Evolutionary conservation across 768 basidiomycete genomes (phyloP).

Genomic region (Lentinula sp.): DNA sequence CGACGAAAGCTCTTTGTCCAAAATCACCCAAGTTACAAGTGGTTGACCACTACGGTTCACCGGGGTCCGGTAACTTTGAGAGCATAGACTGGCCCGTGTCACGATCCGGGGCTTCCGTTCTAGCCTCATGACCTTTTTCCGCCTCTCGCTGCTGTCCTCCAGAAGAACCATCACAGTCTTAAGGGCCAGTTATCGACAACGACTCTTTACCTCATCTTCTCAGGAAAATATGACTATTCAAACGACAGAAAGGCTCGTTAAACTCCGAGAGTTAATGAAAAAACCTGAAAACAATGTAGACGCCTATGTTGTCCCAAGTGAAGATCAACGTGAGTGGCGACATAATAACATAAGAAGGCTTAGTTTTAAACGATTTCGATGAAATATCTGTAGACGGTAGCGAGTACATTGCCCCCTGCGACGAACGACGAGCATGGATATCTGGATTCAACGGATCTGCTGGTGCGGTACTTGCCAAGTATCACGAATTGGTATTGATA

Average conservation of each 20-base stretch:
- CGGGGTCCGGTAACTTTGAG: too few relatives aligned
- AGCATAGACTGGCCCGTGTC: too few relatives aligned
- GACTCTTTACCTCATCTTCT: background rate
- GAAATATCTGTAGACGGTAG: constrained; percentile 57
- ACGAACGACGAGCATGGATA: constrained; percentile 81
- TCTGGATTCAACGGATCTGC: constrained; percentile 95
- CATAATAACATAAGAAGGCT: constrained; percentile 1
- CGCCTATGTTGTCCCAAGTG: constrained; percentile 81
- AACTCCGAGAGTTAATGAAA: constrained; percentile 67
- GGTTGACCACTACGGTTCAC: too few relatives aligned
- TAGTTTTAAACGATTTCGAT: background rate
- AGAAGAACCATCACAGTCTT: background rate
- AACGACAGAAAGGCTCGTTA: constrained; percentile 57
- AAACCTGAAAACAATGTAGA: constrained; percentile 42
- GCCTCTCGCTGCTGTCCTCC: background rate
- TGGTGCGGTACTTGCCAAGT: constrained; percentile 37
- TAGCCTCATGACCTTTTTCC: background rate
- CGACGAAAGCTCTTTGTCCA: too few relatives aligned
- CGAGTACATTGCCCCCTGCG: constrained; percentile 83
- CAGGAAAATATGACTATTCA: constrained; percentile 40
- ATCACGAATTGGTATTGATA: background rate
- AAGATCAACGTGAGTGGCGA: constrained; percentile 76
- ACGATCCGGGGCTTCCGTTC: background rate
- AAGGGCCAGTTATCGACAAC: background rate
- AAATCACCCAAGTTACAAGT: too few relatives aligned